Evolutionary conservation across 2,329 filamentous ascomycete genomes (phyloP).

Genomic region (Rhinocladiella mackenziei): DNA sequence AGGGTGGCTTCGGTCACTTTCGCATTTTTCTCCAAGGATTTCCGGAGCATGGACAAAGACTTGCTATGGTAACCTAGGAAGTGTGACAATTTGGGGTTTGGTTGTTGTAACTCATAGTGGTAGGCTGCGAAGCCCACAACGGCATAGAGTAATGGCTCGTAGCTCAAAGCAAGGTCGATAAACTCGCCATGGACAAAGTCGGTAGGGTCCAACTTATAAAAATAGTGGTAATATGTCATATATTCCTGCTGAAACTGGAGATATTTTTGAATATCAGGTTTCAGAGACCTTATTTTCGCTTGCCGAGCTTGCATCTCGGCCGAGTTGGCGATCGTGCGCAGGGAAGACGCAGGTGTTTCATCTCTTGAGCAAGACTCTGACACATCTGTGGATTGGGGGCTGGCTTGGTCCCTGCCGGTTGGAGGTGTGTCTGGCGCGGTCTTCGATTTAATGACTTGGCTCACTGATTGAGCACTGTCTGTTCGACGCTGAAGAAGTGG

Average conservation of each 20-base stretch:
- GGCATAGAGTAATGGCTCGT: conserved; percentile 80
- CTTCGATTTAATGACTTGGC: conserved; percentile 33
- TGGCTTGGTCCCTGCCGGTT: conserved; percentile 31
- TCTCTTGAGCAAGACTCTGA: conserved; percentile 39
- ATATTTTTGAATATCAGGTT: conserved; percentile 70
- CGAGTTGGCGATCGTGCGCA: conserved; percentile 22
- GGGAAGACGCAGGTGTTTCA: conserved; percentile 29
- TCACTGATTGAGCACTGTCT: conserved; percentile 25
- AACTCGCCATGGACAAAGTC: conserved; percentile 71
- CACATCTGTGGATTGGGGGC: conserved; percentile 50
- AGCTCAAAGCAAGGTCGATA: conserved; percentile 66
- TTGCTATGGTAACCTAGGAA: conserved; percentile 90
- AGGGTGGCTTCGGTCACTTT: conserved; percentile 70
- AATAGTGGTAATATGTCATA: conserved; percentile 78
- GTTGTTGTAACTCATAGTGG: conserved; percentile 68
- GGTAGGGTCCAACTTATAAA: conserved; percentile 64
- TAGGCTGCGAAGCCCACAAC: conserved; percentile 86
- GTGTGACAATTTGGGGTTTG: conserved; percentile 68
- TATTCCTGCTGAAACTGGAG: conserved; percentile 73
- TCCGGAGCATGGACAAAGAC: conserved; percentile 72
- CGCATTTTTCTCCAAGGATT: conserved; percentile 66
- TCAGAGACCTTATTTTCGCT: conserved; percentile 44
- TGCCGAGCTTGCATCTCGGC: conserved; percentile 26
- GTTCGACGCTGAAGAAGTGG: conserved; percentile 15
- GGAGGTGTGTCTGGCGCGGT: conserved; percentile 28